phyloP scores from a whole-genome alignment of 129 eudicot genomes.

The Centaurea solstitialis region DNA sequence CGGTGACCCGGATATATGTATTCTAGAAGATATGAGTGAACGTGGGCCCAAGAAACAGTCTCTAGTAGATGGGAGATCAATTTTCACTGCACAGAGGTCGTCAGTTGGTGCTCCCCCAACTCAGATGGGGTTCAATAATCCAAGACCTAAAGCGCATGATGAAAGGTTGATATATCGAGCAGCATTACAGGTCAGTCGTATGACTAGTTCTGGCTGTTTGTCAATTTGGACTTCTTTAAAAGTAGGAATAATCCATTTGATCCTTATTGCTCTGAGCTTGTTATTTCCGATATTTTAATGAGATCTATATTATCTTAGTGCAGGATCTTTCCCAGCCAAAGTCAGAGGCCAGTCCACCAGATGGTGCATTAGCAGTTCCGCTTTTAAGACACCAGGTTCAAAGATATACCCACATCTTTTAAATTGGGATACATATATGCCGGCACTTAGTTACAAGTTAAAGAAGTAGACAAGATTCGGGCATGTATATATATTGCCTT shows the following conservation, averaged over 20 bases:
- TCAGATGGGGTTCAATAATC: slow-evolving; percentile 36
- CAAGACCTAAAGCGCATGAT: slow-evolving; percentile 55
- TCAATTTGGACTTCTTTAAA: not conserved
- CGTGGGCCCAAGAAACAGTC: slow-evolving; percentile 39
- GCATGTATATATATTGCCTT: no score
- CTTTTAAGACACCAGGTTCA: slow-evolving; percentile 89
- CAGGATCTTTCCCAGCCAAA: slow-evolving; percentile 90
- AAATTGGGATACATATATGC: no score
- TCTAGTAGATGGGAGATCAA: slow-evolving; percentile 34
- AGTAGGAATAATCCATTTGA: not conserved
- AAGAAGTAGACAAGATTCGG: no score
- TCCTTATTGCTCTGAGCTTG: no score
- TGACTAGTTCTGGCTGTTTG: not conserved
- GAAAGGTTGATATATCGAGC: slow-evolving; percentile 57
- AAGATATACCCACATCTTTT: no score
- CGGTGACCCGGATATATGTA: slow-evolving; percentile 71
- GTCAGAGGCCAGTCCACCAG: slow-evolving; percentile 75
- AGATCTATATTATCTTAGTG: slow-evolving; percentile 14
- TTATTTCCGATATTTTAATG: slow-evolving; percentile 4
- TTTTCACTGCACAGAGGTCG: slow-evolving; percentile 34
- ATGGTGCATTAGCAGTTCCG: slow-evolving; percentile 69
- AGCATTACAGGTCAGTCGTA: slow-evolving; percentile 61
- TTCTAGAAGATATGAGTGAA: slow-evolving; percentile 76
- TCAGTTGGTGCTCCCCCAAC: slow-evolving; percentile 24
- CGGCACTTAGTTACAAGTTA: no score